Evolutionary conservation across 306 rosid species (phyloP).

Genomic region (Pueraria montana): DNA sequence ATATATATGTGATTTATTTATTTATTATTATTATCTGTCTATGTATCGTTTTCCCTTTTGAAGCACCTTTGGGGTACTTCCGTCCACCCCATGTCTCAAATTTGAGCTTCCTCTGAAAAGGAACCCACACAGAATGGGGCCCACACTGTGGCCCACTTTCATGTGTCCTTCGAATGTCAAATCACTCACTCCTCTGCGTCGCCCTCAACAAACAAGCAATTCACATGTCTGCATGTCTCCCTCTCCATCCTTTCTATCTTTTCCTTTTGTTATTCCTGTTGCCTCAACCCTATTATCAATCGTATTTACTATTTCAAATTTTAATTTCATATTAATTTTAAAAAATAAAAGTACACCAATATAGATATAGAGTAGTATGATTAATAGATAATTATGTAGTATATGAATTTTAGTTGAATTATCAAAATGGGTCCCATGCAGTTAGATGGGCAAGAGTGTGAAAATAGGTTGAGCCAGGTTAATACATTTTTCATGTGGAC

Average conservation of each 20-base stretch:
- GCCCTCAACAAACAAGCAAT: slow-evolving; percentile 9
- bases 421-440: no score
- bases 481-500: no score
- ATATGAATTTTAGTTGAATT: no score
- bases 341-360: no score
- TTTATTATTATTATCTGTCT: not conserved
- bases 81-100: slow-evolving; percentile 39
- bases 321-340: no score
- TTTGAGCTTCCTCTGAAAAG: slow-evolving; percentile 30
- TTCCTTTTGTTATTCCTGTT: not conserved
- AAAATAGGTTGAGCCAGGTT: no score
- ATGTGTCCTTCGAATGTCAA: slow-evolving; percentile 52
- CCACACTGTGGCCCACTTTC: slow-evolving; percentile 42
- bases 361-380: no score
- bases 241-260: not conserved
- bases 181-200: not conserved
- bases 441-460: no score
- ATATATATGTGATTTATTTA: not conserved
- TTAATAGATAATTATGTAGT: no score
- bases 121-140: slow-evolving; percentile 30
- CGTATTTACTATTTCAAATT: no score
- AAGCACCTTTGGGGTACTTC: not conserved
- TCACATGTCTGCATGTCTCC: slow-evolving; percentile 52
- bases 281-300: not conserved
- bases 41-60: not conserved